Conservation (phyloP, 345 rosid species). For the Syzygium jambos region DNA sequence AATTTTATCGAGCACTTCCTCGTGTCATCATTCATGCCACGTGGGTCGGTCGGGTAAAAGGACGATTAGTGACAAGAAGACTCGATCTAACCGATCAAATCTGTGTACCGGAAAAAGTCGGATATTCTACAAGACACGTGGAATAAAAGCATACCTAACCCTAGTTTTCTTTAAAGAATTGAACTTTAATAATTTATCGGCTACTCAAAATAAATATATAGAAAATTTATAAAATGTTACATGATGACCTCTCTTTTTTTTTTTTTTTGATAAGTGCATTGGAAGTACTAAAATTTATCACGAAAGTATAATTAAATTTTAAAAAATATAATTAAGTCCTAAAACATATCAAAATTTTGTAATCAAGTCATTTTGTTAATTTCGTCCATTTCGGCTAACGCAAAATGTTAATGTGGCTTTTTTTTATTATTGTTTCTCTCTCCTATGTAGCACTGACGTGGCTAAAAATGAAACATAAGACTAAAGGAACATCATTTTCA, state of each 20-base stretch:
- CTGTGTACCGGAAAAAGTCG: background rate
- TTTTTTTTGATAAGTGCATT: too few relatives aligned
- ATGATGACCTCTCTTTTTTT: background rate
- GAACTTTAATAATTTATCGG: background rate
- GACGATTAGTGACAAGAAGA: background rate
- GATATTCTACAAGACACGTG: background rate
- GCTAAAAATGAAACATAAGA: too few relatives aligned
- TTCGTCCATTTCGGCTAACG: too few relatives aligned
- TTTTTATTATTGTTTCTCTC: too few relatives aligned
- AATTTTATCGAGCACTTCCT: background rate
- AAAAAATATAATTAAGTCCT: too few relatives aligned
- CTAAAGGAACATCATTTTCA: too few relatives aligned
- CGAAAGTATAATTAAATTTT: too few relatives aligned
- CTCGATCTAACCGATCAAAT: background rate
- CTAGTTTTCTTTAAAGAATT: background rate
- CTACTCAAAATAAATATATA: background rate
- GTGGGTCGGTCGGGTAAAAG: background rate
- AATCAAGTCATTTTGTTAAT: too few relatives aligned
- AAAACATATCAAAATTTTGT: too few relatives aligned
- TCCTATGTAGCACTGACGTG: too few relatives aligned
- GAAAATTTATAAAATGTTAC: background rate
- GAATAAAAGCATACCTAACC: background rate
- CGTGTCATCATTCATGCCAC: background rate
- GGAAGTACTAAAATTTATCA: too few relatives aligned
- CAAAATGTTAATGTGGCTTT: too few relatives aligned